Base-by-base conservation (phyloP, 2,329 filamentous ascomycete species). In the Sporothrix inflata region DNA sequence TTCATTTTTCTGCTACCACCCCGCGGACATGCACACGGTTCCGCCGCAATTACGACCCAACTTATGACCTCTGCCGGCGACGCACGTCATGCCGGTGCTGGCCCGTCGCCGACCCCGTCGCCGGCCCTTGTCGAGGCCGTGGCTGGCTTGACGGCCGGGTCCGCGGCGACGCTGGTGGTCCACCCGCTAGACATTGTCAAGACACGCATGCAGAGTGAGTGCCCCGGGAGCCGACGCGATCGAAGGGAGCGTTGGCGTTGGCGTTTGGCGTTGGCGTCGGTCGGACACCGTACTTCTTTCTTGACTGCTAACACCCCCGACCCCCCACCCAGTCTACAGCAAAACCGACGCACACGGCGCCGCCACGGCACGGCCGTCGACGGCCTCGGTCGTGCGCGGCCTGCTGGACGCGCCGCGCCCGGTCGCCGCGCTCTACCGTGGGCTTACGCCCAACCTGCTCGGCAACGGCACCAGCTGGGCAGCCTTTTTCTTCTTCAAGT, bases 171-270 rank as follows among this genome's bases (percentile, higher is more conserved):
- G 30, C 86, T 98, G 66, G 91, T 90, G 72, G 92, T 96, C 69
- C 95, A 98, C 80, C 96, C 96, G 42, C 89, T 99, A 73, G 96
- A 99, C 83, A 90, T 99, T 75, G 90, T 98, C 80, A 99, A 99
- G 86, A 98, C 95, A 74, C 92, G 96, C 75, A 90, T 99, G 79
- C 96, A 99, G 84, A 90, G 93, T 94, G 84, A 73, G 84, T 79
- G 27, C 9, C 1, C 40, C 38, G 19, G 3, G n/a, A 9, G 30
- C 57, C 34, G 38, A 24, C 4, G 34, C 27, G 24, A 19, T 9
- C 53, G 53, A 34, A 34, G 53, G 27, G 27, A 34, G 53, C 42
- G 16, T 11, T 11, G 42, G 16, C 30, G n/a, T n/a, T n/a, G n/a
- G n/a, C n/a, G n/a, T n/a, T n/a, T n/a, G n/a, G n/a, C n/a, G n/a